Conservation (phyloP, 2,329 filamentous ascomycete species). For the Paracoccidioides brasiliensis region DNA sequence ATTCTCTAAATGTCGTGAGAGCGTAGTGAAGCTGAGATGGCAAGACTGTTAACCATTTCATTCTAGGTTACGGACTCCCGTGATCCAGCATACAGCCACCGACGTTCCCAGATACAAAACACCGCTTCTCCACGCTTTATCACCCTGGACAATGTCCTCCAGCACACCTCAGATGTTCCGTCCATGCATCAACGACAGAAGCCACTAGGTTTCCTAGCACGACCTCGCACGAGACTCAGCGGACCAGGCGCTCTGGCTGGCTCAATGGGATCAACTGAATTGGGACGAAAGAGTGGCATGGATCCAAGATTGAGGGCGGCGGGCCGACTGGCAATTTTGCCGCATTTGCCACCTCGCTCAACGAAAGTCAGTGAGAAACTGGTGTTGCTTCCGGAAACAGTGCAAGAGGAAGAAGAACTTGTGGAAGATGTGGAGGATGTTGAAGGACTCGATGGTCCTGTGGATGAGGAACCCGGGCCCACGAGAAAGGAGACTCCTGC, state of each 20-base stretch:
- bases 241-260: background rate
- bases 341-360: conserved; percentile 65
- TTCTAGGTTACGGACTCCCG: conserved; percentile 32
- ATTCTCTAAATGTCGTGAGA: too few relatives aligned
- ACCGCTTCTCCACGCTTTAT: conserved; percentile 55
- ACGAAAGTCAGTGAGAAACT: conserved; percentile 94
- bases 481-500: conserved; percentile 20
- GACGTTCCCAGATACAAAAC: conserved; percentile 10
- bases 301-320: conserved; percentile 18
- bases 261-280: background rate
- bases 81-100: conserved; percentile 22
- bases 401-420: conserved; percentile 33
- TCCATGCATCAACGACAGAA: conserved; percentile 78
- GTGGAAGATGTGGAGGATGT: conserved; percentile 29
- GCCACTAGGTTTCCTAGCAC: conserved; percentile 34
- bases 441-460: conserved; percentile 3
- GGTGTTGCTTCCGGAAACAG: conserved; percentile 80
- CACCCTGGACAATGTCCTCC: conserved; percentile 83
- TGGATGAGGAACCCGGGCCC: conserved; percentile 14
- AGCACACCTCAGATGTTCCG: conserved; percentile 87
- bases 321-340: conserved; percentile 41
- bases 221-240: conserved; percentile 22
- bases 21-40: background rate
- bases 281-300: conserved; percentile 3
- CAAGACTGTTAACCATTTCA: background rate